Base-by-base conservation (phyloP, 257 asterid genomes). In the Petrea volubilis region DNA sequence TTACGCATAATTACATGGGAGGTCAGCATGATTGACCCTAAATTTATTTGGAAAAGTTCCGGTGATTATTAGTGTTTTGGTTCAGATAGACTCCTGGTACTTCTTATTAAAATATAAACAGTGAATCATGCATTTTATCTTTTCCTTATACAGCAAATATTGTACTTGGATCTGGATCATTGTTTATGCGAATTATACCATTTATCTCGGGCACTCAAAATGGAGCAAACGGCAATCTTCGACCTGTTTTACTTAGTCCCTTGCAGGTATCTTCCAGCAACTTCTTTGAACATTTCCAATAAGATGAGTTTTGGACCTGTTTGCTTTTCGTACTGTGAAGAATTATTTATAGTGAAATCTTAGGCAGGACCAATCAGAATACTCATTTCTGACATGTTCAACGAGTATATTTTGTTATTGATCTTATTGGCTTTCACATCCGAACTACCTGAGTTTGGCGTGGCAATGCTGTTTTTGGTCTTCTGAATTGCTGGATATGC, bases 161-260 rank as follows among this genome's bases (percentile, higher is more conserved):
- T 76, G 89, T 94, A 65, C 27, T 85, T 23, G 92, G 92, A 59
- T 84, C 97, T 59, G 96, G 98, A 14, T 85, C 96, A 41, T 78
- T 93, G 68, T 74, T 93, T 74, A 97, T 95, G 64, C 81, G 98
- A 73, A 73, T 94, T 67, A 68, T 94, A 55, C 97, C 99, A 28
- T 86, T 88, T 78, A 57, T 82, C 40, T 80, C 90, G 18, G 66
- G 84, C 60, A 5, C 70, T 74, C 90, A 83, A 52, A 53, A 74
- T 75, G 88, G 87, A 53, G 68, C 83, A 36, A 84, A 66, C 44
- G 62, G 49, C 59, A 63, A 34, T 67, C 81, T 78, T 71, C 74
- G 74, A 38, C 92, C 96, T 53, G 78, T 82, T 73, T 24, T 80
- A 60, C 91, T 91, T 80, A 94, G 87, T 80, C 93, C 98, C 53